Evolutionary conservation across 371 early-diverging fungal species (phyloP).

Genomic region (Mucor sp.): DNA sequence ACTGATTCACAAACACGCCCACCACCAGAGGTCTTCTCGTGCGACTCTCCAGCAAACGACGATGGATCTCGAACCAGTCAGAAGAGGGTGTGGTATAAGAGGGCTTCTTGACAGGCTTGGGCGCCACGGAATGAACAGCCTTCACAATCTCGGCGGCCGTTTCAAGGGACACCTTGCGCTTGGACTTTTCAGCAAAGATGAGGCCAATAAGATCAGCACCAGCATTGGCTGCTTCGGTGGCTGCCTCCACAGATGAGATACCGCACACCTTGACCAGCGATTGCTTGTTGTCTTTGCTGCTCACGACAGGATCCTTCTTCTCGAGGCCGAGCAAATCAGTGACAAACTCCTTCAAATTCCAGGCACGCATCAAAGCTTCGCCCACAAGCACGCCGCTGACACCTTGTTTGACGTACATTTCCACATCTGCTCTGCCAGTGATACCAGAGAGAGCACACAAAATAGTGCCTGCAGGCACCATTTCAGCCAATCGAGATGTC

Average conservation of each 20-base stretch:
- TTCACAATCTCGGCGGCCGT: conserved; percentile 66
- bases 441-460: conserved; percentile 93
- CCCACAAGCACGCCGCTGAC: conserved; percentile 92
- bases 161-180: conserved; percentile 63
- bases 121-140: conserved; percentile 46
- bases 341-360: conserved; percentile 76
- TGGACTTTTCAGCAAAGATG: conserved; percentile 81
- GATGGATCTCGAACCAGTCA: conserved; percentile 67
- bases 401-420: conserved; percentile 71
- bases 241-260: conserved; percentile 80
- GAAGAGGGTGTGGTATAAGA: conserved; percentile 1
- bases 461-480: conserved; percentile 74
- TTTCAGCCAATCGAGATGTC: conserved; percentile 74
- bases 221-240: conserved; percentile 71
- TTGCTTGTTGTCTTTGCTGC: neutral
- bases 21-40: conserved; percentile 78
- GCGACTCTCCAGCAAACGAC: conserved; percentile 46
- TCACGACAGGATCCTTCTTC: conserved; percentile 34
- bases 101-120: conserved; percentile 26
- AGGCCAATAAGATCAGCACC: conserved; percentile 92
- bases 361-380: conserved; percentile 92
- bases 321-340: conserved; percentile 59
- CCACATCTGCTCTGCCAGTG: conserved; percentile 81
- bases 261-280: conserved; percentile 92
- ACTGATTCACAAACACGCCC: conserved; percentile 92